Base-by-base conservation (phyloP, 176 grass and related monocot species). In the Musa schizocarpa region DNA sequence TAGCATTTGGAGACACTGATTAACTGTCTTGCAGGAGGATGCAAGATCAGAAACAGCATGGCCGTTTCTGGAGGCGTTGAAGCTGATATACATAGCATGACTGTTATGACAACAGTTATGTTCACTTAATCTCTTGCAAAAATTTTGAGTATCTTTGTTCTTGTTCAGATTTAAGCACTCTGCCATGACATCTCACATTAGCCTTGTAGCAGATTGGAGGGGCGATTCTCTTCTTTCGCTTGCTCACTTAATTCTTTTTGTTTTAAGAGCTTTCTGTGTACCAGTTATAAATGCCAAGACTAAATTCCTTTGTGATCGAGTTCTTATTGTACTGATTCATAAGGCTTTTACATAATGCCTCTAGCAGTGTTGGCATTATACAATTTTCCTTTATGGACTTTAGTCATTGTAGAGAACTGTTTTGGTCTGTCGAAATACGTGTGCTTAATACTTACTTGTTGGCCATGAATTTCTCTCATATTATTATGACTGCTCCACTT, bases 21-120 rank as follows among this genome's bases (percentile, higher is more conserved):
- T 55, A 78, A 13, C 52, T 50, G 23, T 81, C 11, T 85, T 23
- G 68, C 76, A 92, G 87, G 80, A 82, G 50, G 51, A 64, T 73
- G 53, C 72, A 81, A 62, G 81, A 84, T 75, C 76, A 88, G 17
- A 83, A 64, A 50, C 82, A 88, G 14, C 78, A 71, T 53, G 70
- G 63, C 21, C 82, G 76, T 21, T 68, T 92, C n/a, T 92, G 82
- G 79, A 68, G 57, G 24, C 77, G 82, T 16, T 89, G 72, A 87
- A 83, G 72, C 65, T 74, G 55, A 62, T 74, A 49, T 43, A 69
- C 3, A 16, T 48, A 20, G 51, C 19, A 2, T 8, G 16, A 21
- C 1, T 16, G 1, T 70, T 50, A 43, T 70, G 34, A 16, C 68
- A 51, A 20, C 17, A n/a, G 14, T 6, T 3, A 61, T 19, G n/a